Evolutionary conservation across 2,329 filamentous ascomycete genomes (phyloP), one percentile per base, ranked within the genome.

Genomic region (Clonostachys byssicola): DNA sequence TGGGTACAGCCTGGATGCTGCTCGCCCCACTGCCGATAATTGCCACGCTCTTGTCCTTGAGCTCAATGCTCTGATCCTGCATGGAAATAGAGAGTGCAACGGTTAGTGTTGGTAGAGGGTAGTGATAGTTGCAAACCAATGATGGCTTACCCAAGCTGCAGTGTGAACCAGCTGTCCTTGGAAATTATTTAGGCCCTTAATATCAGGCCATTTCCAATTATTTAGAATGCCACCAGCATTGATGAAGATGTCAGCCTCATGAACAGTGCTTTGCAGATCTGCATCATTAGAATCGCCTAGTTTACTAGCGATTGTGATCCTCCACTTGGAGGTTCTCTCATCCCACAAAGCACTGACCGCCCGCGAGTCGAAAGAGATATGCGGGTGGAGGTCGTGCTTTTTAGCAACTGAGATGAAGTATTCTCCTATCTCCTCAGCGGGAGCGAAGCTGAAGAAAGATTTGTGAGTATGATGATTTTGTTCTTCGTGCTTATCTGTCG

Each of bases 141-240:
- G 48, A 13, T 34, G 51, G 13, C 62, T 56, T 40, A 69, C 64
- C 69, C 71, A 76, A 5, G 44, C 46, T 5, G 73, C 73, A 42
- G 62, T 70, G 50, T 76, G 73, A 43, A 73, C 52, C 6, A 74
- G 49, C 44, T 66, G 62, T 3, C 72, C 72, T 46, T 70, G 61
- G 53, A 77, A 80, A 5, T 61, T 57, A 18, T 72, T 61, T 7
- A 73, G 61, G 5, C 75, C 75, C 3, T 61, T 57, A 14, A 78
- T 70, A 20, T 66, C 60, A 9, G 73, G 72, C 66, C 67, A 75
- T 47, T 67, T 67, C 66, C 63, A 72, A 23, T 63, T 58, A 45
- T 80, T 80, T 4, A 81, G 58, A 47, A 80, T 73, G 1, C 77
- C 77, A 1, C 70, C 70, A 6, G 69, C 75, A 54, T 78, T 67